Conservation (phyloP, 768 basidiomycete species). For the Lyophyllum semitale region DNA sequence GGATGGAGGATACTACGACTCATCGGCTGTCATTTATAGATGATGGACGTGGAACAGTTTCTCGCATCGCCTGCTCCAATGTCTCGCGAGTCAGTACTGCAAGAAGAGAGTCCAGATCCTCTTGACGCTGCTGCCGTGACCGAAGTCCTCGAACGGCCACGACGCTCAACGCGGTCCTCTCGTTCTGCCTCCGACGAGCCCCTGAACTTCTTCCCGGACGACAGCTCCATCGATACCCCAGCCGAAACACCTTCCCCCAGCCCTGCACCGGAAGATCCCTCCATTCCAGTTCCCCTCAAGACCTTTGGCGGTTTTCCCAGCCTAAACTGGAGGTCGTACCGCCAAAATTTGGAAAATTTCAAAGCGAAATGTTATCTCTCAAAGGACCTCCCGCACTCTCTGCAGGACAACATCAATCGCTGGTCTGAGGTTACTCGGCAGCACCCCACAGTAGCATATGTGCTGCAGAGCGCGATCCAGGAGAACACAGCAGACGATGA, state of each 20-base stretch:
- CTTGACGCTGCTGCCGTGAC: not conserved
- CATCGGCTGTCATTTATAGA: not conserved
- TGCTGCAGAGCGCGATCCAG: conserved; percentile 68
- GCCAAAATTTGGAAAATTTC: conserved; percentile 34
- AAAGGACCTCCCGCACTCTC: conserved; percentile 56
- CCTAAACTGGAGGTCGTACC: conserved; percentile 39
- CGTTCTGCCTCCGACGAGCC: conserved; percentile 14
- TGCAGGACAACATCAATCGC: conserved; percentile 69
- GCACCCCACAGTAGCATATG: conserved; percentile 43
- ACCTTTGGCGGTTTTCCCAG: conserved; percentile 34
- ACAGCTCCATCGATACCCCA: not conserved
- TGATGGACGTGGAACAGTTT: conserved; percentile 17
- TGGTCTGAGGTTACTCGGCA: conserved; percentile 41
- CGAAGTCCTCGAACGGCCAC: not conserved
- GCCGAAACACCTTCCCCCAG: conserved; percentile 10
- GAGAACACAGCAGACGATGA: conserved; percentile 70
- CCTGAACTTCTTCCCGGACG: conserved; percentile 1
- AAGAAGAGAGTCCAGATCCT: conserved; percentile 3
- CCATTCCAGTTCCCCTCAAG: conserved; percentile 4
- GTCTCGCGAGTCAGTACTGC: not conserved
- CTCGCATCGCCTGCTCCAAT: not conserved
- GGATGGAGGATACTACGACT: not conserved
- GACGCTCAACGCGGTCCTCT: conserved; percentile 16
- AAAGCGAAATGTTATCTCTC: conserved; percentile 34
- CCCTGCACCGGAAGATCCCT: conserved; percentile 11